phyloP scores from a whole-genome alignment of 2,329 filamentous ascomycete species.

The Arthroderma sp. region DNA sequence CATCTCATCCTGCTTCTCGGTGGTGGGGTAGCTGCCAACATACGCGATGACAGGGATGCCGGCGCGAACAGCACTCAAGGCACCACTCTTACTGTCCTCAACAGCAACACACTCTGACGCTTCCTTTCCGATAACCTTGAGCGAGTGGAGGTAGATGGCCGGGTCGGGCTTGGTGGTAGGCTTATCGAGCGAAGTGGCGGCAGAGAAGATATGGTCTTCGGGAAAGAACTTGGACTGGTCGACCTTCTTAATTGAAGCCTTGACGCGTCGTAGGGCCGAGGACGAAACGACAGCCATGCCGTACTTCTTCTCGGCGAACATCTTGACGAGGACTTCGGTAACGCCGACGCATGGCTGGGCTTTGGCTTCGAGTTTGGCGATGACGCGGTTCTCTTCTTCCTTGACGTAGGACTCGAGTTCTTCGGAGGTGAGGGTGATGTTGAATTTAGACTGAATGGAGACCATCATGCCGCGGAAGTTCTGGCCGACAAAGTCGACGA shows the following conservation, averaged over 20 bases:
- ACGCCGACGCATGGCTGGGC: constrained; percentile 58
- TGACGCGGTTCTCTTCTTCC: constrained; percentile 71
- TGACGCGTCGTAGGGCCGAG: constrained; percentile 64
- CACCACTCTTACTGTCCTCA: constrained; percentile 81
- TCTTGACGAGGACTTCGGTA: constrained; percentile 53
- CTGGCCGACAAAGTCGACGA: constrained; percentile 79
- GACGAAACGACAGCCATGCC: constrained; percentile 69
- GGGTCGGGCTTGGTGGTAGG: constrained; percentile 90
- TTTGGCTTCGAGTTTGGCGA: constrained; percentile 60
- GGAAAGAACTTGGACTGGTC: constrained; percentile 69
- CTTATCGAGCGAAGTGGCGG: constrained; percentile 61
- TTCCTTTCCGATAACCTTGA: constrained; percentile 59
- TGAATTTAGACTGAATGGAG: constrained; percentile 61
- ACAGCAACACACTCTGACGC: constrained; percentile 64
- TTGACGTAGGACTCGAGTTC: constrained; percentile 64
- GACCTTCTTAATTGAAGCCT: constrained; percentile 66
- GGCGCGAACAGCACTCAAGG: constrained; percentile 62
- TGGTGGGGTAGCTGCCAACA: constrained; percentile 60
- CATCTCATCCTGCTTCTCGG: constrained; percentile 53
- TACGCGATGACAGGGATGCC: constrained; percentile 74
- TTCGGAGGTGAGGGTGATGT: constrained; percentile 54
- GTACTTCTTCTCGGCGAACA: constrained; percentile 53
- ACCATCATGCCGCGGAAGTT: constrained; percentile 90
- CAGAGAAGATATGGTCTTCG: constrained; percentile 64
- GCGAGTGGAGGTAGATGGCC: constrained; percentile 70